These are phyloP conservation scores for Starmerella floricola DNA, from an alignment of 805 yeast species.

Conservation along the genomic window DNA sequence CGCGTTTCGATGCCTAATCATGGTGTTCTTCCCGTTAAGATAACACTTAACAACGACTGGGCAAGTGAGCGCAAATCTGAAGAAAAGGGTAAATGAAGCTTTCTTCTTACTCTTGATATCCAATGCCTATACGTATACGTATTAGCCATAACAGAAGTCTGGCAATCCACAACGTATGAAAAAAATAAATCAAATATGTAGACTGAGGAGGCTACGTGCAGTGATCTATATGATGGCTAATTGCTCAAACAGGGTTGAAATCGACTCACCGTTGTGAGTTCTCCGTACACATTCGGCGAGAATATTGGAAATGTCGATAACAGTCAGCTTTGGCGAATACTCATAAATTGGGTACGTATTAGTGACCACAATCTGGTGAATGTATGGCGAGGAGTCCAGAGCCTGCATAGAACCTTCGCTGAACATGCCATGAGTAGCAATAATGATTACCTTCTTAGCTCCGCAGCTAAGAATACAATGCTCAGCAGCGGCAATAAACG, in stretches of 20 bases:
- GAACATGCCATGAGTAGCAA: constrained; percentile 94
- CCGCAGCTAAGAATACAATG: constrained; percentile 94
- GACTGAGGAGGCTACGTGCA: too few relatives aligned
- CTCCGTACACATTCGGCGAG: constrained; percentile 98
- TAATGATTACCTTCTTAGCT: constrained; percentile 76
- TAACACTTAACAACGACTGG: constrained; percentile 13
- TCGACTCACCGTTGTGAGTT: constrained; percentile 96
- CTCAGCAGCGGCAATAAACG: constrained; percentile 96
- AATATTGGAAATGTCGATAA: constrained; percentile 87
- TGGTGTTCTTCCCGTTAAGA: constrained; percentile 29
- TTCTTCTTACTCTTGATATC: neutral
- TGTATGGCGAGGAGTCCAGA: constrained; percentile 63
- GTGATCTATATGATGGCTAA: constrained; percentile 40
- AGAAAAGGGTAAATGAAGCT: neutral
- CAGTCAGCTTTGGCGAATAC: constrained; percentile 56
- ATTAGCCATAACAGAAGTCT: too few relatives aligned
- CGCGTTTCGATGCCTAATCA: constrained; percentile 85
- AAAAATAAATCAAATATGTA: too few relatives aligned
- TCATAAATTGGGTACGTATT: constrained; percentile 85
- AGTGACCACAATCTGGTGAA: constrained; percentile 87
- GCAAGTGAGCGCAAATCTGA: neutral
- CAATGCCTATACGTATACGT: neutral
- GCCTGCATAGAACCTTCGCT: constrained; percentile 75
- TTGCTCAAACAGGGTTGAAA: constrained; percentile 83
- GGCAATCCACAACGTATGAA: too few relatives aligned